Evolutionary conservation across 1,284 basidiomycete species (phyloP), one percentile per base, ranked within the genome.

Genomic region (Rhodotorula sp.): DNA sequence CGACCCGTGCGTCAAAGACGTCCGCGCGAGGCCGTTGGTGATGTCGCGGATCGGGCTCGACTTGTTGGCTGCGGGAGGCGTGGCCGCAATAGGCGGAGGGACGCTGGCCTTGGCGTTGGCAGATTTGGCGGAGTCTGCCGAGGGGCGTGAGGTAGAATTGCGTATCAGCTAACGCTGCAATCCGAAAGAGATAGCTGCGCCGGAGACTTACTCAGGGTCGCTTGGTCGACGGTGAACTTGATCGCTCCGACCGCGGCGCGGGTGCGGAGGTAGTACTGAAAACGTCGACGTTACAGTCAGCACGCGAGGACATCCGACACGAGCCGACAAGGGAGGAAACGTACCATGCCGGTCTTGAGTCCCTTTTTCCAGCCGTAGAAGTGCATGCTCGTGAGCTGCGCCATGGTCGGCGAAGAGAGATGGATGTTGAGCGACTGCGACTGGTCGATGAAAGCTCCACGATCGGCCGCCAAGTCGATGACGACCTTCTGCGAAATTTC

Each of bases 321-420:
- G 12, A 43, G 38, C 38, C 10, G 38, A 43, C 10, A 43, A 2
- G 34, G 38, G 18, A 1, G 16, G 38, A 45, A 45, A 69, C 66
- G 48, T 48, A 92, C 93, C 90, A 94, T 93, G 77, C 93, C 97
- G 0, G 97, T 99, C 88, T 99, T 99, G 80, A 99, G 84, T 43
- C 97, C 97, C 83, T 93, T 93, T 87, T 97, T 97, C 97, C 95
- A 99, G 34, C 95, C 97, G 82, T 99, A 98, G 84, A 99, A 99
- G 85, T 99, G 97, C 95, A 98, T 99, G 77, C 91, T 93, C 61
- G 94, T 97, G 68, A 99, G 85, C 82, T 99, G 97, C 26, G 92
- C 93, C 77, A 91, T 87, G 16, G 93, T 95, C 60, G 97, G 97
- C 66, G 91, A 86, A 79, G 92, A 88, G 59, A 99, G 83, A 82